Percentiles rank a stretch among this genome's conserved stretches.
Evolutionary conservation across 2,329 filamentous ascomycete species (phyloP).

Genomic region (Talaromyces sp.): DNA sequence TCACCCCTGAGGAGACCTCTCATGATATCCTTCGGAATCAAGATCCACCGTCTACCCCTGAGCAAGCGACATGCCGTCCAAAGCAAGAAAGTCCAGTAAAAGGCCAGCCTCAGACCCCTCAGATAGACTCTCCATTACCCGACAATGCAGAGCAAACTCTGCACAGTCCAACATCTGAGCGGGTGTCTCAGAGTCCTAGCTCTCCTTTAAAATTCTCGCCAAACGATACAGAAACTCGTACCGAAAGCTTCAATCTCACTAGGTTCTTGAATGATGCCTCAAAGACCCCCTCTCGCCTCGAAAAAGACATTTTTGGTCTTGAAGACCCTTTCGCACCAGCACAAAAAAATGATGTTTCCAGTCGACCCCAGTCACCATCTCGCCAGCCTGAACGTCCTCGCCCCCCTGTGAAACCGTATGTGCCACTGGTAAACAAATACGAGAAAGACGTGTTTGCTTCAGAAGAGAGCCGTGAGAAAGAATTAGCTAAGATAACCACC

Average conservation of each 20-base stretch:
- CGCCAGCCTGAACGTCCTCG: not conserved
- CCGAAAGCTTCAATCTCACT: not conserved
- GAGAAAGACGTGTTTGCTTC: slow-evolving; percentile 5
- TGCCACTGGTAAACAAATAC: slow-evolving; percentile 10
- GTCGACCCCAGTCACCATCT: slow-evolving; percentile 5
- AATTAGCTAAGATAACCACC: not conserved
- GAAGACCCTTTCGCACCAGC: not conserved
- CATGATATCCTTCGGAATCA: not conserved
- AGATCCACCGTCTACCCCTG: not conserved
- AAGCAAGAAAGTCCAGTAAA: not conserved
- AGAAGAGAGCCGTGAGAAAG: not conserved
- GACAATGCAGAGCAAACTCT: not conserved
- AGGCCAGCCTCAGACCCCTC: not conserved
- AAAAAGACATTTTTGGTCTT: not conserved
- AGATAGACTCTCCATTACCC: not conserved
- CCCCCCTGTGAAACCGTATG: not conserved
- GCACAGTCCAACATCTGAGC: not conserved
- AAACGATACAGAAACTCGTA: not conserved
- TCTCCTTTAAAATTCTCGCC: not conserved
- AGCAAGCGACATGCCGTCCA: not conserved
- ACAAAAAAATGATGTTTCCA: not conserved
- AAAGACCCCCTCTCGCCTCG: not conserved
- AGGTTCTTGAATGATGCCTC: not conserved
- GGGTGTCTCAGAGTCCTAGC: not conserved
- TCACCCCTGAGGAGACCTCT: not conserved